These are phyloP conservation scores for Aureobasidium lini DNA, from an alignment of 2,329 filamentous ascomycete species.

Conservation along the genomic window DNA sequence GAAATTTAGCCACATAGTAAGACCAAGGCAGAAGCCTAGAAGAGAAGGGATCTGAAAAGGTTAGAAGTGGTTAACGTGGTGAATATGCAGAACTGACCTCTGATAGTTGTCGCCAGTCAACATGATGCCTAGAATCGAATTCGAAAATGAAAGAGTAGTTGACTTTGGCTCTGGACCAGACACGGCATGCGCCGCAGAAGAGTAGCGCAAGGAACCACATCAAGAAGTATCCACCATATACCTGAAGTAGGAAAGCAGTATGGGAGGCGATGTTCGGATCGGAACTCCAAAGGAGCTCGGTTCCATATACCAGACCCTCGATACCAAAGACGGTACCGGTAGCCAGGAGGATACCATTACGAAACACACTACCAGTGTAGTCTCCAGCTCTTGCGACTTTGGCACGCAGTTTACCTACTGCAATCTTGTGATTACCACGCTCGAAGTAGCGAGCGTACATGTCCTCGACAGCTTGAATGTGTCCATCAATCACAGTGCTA, in stretches of 20 bases:
- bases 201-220: constrained; percentile 70
- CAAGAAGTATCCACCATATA: constrained; percentile 85
- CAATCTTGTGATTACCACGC: constrained; percentile 84
- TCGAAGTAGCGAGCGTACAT: constrained; percentile 94
- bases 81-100: constrained; percentile 34
- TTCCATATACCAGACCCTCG: constrained; percentile 36
- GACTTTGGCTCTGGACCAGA: constrained; percentile 79
- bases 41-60: constrained; percentile 62
- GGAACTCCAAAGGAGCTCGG: constrained; percentile 23
- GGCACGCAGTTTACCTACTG: constrained; percentile 75
- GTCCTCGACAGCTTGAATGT: constrained; percentile 78
- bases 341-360: constrained; percentile 44
- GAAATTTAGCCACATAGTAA: constrained; percentile 89
- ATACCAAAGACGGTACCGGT: constrained; percentile 37
- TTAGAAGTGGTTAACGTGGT: background rate
- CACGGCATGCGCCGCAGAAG: constrained; percentile 77
- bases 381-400: constrained; percentile 54
- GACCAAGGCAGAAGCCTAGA: constrained; percentile 65
- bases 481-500: constrained; percentile 72
- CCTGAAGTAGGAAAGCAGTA: constrained; percentile 55
- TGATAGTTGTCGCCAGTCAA: constrained; percentile 83
- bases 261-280: constrained; percentile 23
- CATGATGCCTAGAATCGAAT: constrained; percentile 74
- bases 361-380: constrained; percentile 52
- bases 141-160: constrained; percentile 92